Percentiles rank a stretch among this genome's conserved stretches.
These are phyloP conservation scores for Raphanus hybrid DNA, from an alignment of 441 rosid species.

Conservation along the genomic window DNA sequence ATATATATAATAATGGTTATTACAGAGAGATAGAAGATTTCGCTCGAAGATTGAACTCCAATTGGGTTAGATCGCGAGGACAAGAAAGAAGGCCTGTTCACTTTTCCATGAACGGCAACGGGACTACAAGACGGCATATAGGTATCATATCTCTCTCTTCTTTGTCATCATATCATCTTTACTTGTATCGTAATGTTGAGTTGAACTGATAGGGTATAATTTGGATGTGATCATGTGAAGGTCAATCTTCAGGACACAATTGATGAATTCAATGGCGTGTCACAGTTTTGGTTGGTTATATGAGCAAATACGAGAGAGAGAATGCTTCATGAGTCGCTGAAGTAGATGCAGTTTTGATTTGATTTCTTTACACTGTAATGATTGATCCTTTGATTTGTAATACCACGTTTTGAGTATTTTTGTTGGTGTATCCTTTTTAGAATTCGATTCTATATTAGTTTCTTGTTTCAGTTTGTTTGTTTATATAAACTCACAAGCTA, in stretches of 20 bases:
- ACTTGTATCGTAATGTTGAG: conserved; percentile 35
- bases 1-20: neutral
- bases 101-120: conserved; percentile 54
- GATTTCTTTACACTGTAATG: conserved; percentile 1
- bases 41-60: conserved; percentile 66
- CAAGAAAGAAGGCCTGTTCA: conserved; percentile 54
- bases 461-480: conserved; percentile 15
- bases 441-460: neutral
- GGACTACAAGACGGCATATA: conserved; percentile 53
- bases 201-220: conserved; percentile 34
- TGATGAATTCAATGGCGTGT: conserved; percentile 16
- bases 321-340: neutral
- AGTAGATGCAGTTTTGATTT: conserved; percentile 28
- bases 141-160: conserved; percentile 42
- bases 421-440: neutral
- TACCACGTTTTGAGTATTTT: conserved; percentile 16
- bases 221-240: conserved; percentile 10
- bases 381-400: neutral
- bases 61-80: conserved; percentile 50
- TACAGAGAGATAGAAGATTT: conserved; percentile 77
- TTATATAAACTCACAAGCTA: conserved; percentile 1
- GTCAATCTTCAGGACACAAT: conserved; percentile 24
- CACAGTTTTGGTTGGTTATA: conserved; percentile 20
- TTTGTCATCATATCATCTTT: conserved; percentile 2
- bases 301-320: conserved; percentile 22